Percentiles rank a stretch among this genome's conserved stretches.
These are phyloP conservation scores for Hypomyces perniciosus DNA, from an alignment of 2,329 filamentous ascomycete species.

Conservation along the genomic window DNA sequence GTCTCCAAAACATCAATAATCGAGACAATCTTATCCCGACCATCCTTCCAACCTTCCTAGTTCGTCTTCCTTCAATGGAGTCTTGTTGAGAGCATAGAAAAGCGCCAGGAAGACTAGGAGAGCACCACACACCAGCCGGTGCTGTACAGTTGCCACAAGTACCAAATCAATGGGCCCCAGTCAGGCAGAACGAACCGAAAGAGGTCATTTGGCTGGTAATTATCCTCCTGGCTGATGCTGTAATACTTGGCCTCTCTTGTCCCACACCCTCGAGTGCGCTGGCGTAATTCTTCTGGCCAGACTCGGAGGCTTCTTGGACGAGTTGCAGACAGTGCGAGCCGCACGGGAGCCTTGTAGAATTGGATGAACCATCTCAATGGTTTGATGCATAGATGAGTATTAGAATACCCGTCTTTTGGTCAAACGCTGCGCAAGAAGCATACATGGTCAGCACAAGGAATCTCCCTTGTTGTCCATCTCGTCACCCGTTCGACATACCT, in stretches of 20 bases:
- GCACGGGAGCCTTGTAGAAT: slow-evolving; percentile 62
- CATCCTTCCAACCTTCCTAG: background rate
- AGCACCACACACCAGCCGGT: slow-evolving; percentile 60
- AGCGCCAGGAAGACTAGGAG: slow-evolving; percentile 36
- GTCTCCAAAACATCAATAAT: no score
- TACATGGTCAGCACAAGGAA: no score
- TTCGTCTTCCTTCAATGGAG: slow-evolving; percentile 11
- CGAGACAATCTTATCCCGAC: background rate
- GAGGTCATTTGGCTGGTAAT: slow-evolving; percentile 73
- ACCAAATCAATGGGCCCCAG: slow-evolving; percentile 48
- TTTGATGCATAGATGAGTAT: slow-evolving; percentile 69
- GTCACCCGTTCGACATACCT: slow-evolving; percentile 29
- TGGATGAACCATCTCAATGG: slow-evolving; percentile 73
- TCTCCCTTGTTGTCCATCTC: background rate
- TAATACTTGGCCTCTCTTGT: slow-evolving; percentile 47
- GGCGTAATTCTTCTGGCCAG: slow-evolving; percentile 8
- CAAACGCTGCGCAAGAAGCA: slow-evolving; percentile 49
- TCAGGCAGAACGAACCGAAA: slow-evolving; percentile 64
- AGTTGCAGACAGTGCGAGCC: slow-evolving; percentile 64
- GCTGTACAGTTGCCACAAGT: slow-evolving; percentile 56
- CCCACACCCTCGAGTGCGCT: slow-evolving; percentile 14
- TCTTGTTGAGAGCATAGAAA: slow-evolving; percentile 27
- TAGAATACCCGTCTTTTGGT: slow-evolving; percentile 58
- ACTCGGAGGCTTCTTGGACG: slow-evolving; percentile 30
- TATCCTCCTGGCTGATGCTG: slow-evolving; percentile 70